Evolutionary conservation across 1,284 basidiomycete species (phyloP).

Genomic region (Cystobasidium slooffiae): DNA sequence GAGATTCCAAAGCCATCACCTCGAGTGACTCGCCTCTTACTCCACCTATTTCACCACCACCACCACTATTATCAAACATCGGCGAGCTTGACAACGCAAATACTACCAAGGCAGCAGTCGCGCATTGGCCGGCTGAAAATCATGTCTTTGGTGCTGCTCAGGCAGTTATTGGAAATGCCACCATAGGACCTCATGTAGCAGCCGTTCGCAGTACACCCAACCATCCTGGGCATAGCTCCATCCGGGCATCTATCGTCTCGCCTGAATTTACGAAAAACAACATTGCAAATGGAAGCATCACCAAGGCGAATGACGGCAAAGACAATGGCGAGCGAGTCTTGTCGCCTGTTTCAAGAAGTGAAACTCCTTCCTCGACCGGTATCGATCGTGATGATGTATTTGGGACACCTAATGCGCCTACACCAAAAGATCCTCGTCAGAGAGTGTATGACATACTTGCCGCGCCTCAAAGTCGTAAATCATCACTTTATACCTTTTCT

Average conservation of each 20-base stretch:
- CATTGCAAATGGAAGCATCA: neutral
- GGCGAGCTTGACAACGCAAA: neutral
- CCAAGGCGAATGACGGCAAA: no score
- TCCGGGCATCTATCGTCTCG: neutral
- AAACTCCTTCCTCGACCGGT: neutral
- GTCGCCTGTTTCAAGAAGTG: neutral
- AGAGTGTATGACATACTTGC: neutral
- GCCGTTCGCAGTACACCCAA: neutral
- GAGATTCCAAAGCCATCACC: neutral
- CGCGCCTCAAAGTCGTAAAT: neutral
- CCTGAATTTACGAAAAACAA: neutral
- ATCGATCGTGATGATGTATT: constrained; percentile 1
- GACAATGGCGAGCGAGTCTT: no score
- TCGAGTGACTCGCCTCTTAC: neutral
- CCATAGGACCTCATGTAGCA: constrained; percentile 1
- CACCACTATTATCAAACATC: neutral
- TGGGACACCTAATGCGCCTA: neutral
- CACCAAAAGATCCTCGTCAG: neutral
- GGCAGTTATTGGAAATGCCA: constrained; percentile 11
- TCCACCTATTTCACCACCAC: neutral
- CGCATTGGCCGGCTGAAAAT: constrained; percentile 12
- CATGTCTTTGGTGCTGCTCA: constrained; percentile 14
- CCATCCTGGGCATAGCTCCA: neutral
- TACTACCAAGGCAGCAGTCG: neutral
- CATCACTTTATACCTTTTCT: neutral